phyloP scores from a whole-genome alignment of 1,284 basidiomycete genomes.

The Pterulicium gracile region DNA sequence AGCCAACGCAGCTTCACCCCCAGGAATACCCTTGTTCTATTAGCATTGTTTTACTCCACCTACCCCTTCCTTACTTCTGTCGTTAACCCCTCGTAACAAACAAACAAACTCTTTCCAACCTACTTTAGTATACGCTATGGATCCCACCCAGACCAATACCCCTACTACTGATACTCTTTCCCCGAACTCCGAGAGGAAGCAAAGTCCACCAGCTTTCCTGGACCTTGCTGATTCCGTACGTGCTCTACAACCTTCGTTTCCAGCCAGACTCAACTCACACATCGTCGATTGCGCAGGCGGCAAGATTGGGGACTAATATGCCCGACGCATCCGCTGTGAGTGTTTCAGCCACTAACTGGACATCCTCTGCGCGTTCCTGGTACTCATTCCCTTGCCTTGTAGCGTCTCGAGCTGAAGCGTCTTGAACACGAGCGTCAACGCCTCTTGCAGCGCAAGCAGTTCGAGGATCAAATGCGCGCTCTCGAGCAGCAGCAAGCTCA shows the following conservation, averaged over 20 bases:
- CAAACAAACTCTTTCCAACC: slow-evolving; percentile 28
- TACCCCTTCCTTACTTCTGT: slow-evolving; percentile 44
- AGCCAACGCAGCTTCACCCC: slow-evolving; percentile 8
- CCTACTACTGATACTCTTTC: slow-evolving; percentile 60
- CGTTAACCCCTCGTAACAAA: slow-evolving; percentile 43
- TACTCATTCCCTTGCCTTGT: slow-evolving; percentile 12
- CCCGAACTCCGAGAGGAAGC: slow-evolving; percentile 59
- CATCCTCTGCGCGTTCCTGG: slow-evolving; percentile 2
- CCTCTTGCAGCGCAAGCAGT: slow-evolving; percentile 73
- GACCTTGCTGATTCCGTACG: slow-evolving; percentile 83
- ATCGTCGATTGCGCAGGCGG: slow-evolving; percentile 37
- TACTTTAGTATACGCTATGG: slow-evolving; percentile 47
- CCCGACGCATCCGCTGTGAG: slow-evolving; percentile 70
- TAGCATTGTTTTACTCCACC: slow-evolving; percentile 49
- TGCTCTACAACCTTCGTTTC: slow-evolving; percentile 16
- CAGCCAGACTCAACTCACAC: slow-evolving; percentile 13
- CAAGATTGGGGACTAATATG: slow-evolving; percentile 74
- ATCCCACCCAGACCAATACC: slow-evolving; percentile 53
- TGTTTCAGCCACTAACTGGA: slow-evolving; percentile 13
- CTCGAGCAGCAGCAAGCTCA: slow-evolving; percentile 88
- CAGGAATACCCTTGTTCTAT: slow-evolving; percentile 60
- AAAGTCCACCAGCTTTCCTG: slow-evolving; percentile 79
- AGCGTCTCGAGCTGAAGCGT: slow-evolving; percentile 87
- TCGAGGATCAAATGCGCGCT: slow-evolving; percentile 89
- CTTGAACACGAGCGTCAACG: slow-evolving; percentile 86